Evolutionary conservation across 2,329 filamentous ascomycete species (phyloP), one percentile per base, ranked within the genome.

Genomic region (Claviceps pusilla): DNA sequence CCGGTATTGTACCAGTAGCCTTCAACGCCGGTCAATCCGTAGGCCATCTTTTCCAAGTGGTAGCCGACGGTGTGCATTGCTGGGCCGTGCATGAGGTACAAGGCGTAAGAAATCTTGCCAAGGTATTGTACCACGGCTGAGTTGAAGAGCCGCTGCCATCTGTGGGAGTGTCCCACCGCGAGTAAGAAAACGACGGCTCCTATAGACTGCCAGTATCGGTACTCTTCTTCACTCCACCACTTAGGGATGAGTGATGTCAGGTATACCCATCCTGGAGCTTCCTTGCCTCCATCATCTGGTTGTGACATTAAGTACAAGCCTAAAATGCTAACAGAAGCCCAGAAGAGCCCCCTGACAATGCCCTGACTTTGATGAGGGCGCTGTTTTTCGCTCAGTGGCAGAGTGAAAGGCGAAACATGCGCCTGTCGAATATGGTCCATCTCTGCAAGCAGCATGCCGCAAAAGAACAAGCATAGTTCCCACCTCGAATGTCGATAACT

Each of bases 11-110:
- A 80, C 59, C 63, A 66, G 51, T 62, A 59, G 16, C 70, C 72
- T 53, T 77, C 73, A 4, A 66, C 66, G 6, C 77, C 77, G 0
- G 73, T 78, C 42, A 75, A 45, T 12, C 64, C 62, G 64, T 73
- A 79, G 1, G 70, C 74, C 66, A 71, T 70, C 39, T 69, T 70
- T 61, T 79, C 71, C 55, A 74, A 72, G 39, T 72, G 68, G 59
- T 79, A 80, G 11, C 78, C 78, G 19, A 76, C 59, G 2, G 73
- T 72, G 59, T 79, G 77, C 61, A 76, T 71, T 2, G 75, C 71
- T 3, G 77, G 76, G 0, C 78, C 77, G 62, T 83, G 80, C 69
- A 82, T 76, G 14, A 83, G 71, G 63, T 83, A 83, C 31, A 83
- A 62, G 51, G 77, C 74, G 61, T 79, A 83, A 52, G 77, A 81